Conservation (phyloP, 371 early-diverging fungal species). For the Synchytrium microbalum region DNA sequence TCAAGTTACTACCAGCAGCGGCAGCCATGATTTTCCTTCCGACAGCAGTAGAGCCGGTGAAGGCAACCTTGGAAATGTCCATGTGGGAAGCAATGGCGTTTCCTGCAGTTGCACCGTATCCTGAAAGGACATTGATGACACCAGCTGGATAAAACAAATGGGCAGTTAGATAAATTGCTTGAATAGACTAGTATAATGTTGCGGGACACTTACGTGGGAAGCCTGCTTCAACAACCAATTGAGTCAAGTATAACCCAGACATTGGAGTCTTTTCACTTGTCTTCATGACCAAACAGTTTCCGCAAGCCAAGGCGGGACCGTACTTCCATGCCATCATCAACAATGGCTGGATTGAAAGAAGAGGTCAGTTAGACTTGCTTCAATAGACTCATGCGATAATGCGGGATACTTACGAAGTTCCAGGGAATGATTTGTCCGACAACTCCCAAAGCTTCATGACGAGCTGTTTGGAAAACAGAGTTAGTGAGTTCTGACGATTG, state of each 20-base stretch:
- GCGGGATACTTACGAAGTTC: slow-evolving; percentile 12
- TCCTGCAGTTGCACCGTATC: slow-evolving; percentile 46
- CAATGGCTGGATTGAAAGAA: slow-evolving; percentile 1
- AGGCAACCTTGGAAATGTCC: slow-evolving; percentile 48
- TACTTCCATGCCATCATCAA: slow-evolving; percentile 32
- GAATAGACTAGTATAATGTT: background rate
- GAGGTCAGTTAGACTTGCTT: background rate
- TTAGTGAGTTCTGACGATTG: background rate
- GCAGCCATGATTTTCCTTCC: slow-evolving; percentile 26
- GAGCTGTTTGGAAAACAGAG: slow-evolving; percentile 14
- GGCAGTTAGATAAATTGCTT: background rate
- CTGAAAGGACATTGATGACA: slow-evolving; percentile 72
- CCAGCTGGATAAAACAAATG: slow-evolving; percentile 35
- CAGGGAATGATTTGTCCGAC: slow-evolving; percentile 28
- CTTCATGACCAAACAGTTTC: slow-evolving; percentile 39
- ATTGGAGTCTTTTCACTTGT: slow-evolving; percentile 67
- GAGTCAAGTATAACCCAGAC: slow-evolving; percentile 66
- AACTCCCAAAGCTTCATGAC: slow-evolving; percentile 33
- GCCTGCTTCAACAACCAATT: slow-evolving; percentile 74
- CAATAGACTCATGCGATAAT: background rate
- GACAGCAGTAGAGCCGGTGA: slow-evolving; percentile 61
- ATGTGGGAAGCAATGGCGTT: slow-evolving; percentile 25
- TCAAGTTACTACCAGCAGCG: slow-evolving; percentile 60
- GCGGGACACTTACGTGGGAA: slow-evolving; percentile 46
- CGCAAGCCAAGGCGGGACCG: slow-evolving; percentile 32